These are phyloP conservation scores for Malus sieversii DNA, from an alignment of 306 rosid genomes.

Conservation along the genomic window DNA sequence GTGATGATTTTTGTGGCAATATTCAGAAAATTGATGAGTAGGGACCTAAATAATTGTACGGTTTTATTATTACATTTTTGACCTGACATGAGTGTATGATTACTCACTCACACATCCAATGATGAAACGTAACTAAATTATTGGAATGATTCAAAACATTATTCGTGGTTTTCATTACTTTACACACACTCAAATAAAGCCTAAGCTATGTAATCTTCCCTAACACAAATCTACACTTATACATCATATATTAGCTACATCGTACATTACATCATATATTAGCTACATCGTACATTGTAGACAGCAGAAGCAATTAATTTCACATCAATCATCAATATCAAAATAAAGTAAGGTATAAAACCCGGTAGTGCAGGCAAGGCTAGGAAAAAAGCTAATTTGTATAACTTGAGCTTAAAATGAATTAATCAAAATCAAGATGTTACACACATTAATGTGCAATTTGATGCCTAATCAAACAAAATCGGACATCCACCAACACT, in stretches of 20 bases:
- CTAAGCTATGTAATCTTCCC: neutral
- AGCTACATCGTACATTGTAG: too few relatives aligned
- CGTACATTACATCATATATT: too few relatives aligned
- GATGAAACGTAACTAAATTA: neutral
- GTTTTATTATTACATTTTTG: neutral
- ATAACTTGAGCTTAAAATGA: neutral
- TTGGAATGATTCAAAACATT: neutral
- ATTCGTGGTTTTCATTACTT: neutral
- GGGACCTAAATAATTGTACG: neutral
- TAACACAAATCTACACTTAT: neutral
- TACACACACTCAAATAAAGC: neutral
- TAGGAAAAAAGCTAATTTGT: too few relatives aligned
- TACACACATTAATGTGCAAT: too few relatives aligned
- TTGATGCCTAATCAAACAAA: too few relatives aligned
- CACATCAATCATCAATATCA: too few relatives aligned
- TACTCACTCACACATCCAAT: neutral
- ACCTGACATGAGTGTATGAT: neutral
- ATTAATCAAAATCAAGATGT: neutral
- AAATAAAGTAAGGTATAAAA: too few relatives aligned
- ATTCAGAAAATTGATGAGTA: neutral
- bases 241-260: too few relatives aligned
- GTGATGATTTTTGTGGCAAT: neutral
- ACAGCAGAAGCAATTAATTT: rapidly evolving
- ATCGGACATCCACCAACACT: neutral
- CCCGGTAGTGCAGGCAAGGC: neutral